Conservation (phyloP, 352 stramenopile species). For the Peronospora destructor region DNA sequence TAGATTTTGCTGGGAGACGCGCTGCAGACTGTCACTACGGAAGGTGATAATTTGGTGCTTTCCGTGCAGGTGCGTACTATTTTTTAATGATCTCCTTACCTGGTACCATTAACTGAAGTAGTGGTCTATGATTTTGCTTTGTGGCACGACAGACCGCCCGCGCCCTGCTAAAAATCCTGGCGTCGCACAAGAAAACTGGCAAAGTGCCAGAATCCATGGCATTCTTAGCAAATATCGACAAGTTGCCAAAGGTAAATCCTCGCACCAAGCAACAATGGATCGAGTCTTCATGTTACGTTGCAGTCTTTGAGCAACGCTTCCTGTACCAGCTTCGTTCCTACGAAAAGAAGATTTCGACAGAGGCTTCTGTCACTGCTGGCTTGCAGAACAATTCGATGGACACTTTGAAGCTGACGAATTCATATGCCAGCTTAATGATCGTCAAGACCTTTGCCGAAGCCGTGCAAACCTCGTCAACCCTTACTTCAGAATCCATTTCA, state of each 20-base stretch:
- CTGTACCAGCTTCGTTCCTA: conserved; percentile 40
- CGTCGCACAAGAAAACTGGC: conserved; percentile 20
- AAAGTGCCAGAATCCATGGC: conserved; percentile 27
- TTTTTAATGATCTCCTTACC: neutral
- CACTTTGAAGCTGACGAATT: conserved; percentile 49
- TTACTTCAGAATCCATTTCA: conserved; percentile 20
- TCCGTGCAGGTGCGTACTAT: conserved; percentile 68
- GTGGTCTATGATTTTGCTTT: neutral
- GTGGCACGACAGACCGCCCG: conserved; percentile 25
- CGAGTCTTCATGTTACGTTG: conserved; percentile 37
- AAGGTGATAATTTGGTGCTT: conserved; percentile 95
- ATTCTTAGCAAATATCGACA: conserved; percentile 44
- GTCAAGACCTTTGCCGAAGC: conserved; percentile 46
- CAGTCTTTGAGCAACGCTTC: conserved; percentile 50
- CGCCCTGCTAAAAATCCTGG: conserved; percentile 43
- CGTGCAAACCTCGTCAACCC: conserved; percentile 25
- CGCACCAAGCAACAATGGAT: conserved; percentile 37
- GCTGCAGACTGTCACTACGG: conserved; percentile 91
- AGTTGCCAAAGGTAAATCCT: conserved; percentile 14
- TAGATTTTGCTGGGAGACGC: conserved; percentile 83
- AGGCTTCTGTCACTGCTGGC: conserved; percentile 25
- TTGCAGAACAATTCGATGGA: conserved; percentile 54
- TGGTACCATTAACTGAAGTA: conserved; percentile 1
- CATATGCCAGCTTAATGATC: conserved; percentile 44
- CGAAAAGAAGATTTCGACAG: conserved; percentile 30